Conservation (phyloP, 805 yeast genomes). For the Starmera quercuum region DNA sequence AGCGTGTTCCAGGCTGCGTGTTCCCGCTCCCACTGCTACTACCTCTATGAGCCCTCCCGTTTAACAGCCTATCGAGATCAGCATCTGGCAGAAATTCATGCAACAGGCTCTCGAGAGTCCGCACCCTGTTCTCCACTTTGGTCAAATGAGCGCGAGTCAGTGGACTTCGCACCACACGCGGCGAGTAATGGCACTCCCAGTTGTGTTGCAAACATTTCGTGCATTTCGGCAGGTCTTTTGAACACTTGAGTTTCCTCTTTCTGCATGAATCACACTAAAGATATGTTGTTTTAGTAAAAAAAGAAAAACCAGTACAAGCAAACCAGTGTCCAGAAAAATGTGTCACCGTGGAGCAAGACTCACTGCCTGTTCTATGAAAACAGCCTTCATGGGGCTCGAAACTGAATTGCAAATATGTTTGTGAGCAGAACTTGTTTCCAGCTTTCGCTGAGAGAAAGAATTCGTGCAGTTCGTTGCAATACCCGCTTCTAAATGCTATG, state of each 20-base stretch:
- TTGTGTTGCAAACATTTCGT: conserved; percentile 63
- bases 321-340: background rate
- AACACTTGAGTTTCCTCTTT: conserved; percentile 69
- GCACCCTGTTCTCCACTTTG: conserved; percentile 55
- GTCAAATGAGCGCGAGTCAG: conserved; percentile 76
- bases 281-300: background rate
- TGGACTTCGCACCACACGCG: conserved; percentile 72
- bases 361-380: conserved; percentile 6
- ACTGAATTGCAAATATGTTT: too few relatives aligned
- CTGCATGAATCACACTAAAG: conserved; percentile 73
- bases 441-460: too few relatives aligned
- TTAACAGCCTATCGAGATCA: conserved; percentile 33
- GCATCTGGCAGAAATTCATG: conserved; percentile 36
- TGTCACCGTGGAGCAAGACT: background rate
- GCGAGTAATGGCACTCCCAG: conserved; percentile 75
- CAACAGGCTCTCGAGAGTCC: conserved; percentile 37
- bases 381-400: conserved; percentile 6
- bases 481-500: too few relatives aligned
- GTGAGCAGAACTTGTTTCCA: too few relatives aligned
- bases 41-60: conserved; percentile 10
- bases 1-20: conserved; percentile 3
- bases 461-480: too few relatives aligned
- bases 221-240: conserved; percentile 73
- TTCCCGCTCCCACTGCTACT: conserved; percentile 4
- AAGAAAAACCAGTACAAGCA: background rate